phyloP scores from a whole-genome alignment of 2,329 filamentous ascomycete species.

The Thielaviopsis cerberus region DNA sequence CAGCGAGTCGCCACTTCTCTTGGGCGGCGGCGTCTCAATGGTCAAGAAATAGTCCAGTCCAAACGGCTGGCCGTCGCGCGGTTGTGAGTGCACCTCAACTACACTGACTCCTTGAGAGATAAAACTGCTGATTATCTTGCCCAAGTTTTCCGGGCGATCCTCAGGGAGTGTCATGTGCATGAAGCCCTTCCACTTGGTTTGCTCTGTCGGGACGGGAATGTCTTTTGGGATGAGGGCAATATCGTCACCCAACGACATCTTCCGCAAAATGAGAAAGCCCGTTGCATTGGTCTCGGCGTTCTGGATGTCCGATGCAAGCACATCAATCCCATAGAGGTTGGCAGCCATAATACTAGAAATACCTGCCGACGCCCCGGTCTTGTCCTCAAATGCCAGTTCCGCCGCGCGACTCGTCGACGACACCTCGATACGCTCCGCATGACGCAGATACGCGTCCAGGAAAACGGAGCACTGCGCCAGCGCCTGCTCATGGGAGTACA shows the following conservation, averaged over 20 bases:
- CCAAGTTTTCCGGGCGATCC: slow-evolving; percentile 3
- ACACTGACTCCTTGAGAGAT: slow-evolving; percentile 1
- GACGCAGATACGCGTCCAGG: slow-evolving; percentile 48
- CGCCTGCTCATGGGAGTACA: slow-evolving; percentile 90
- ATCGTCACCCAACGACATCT: slow-evolving; percentile 14
- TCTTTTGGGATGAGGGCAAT: slow-evolving; percentile 7
- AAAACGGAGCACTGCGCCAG: slow-evolving; percentile 80
- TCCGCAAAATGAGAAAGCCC: slow-evolving; percentile 51
- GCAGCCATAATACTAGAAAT: slow-evolving; percentile 63
- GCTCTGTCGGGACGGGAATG: slow-evolving; percentile 3
- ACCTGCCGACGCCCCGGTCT: slow-evolving; percentile 47
- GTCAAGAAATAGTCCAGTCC: slow-evolving; percentile 9
- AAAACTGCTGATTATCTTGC: slow-evolving; percentile 2
- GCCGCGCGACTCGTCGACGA: slow-evolving; percentile 74
- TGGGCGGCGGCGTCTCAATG: slow-evolving; percentile 8
- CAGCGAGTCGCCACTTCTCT: slow-evolving; percentile 16
- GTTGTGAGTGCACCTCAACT: slow-evolving; percentile 8
- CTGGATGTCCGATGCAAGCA: slow-evolving; percentile 53
- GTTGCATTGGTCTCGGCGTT: slow-evolving; percentile 62
- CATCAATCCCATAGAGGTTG: slow-evolving; percentile 43
- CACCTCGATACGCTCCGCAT: slow-evolving; percentile 64
- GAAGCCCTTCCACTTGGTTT: slow-evolving; percentile 7
- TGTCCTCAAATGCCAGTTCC: slow-evolving; percentile 48
- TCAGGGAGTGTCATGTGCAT: slow-evolving; percentile 5
- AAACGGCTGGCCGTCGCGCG: slow-evolving; percentile 6